Base-by-base conservation (phyloP, 2,329 filamentous ascomycete genomes). In the Alternaria dauci region DNA sequence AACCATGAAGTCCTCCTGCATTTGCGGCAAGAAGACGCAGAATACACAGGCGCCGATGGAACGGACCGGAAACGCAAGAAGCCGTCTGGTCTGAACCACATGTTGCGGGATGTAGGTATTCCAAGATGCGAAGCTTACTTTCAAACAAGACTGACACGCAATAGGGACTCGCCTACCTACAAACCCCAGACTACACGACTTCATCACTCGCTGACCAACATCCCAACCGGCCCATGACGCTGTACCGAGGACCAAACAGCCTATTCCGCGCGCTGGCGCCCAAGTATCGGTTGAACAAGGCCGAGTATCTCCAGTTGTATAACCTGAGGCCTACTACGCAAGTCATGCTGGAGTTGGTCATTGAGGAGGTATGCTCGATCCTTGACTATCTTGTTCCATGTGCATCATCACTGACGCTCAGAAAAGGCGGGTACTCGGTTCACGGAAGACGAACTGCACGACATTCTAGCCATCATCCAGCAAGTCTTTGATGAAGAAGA, bases 1-100 rank as follows among this genome's bases (percentile, higher is more conserved):
- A 93, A 93, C 77, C 89, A 87, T 66, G 91, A 93, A 81, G 89
- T 93, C 65, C 89, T 88, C 70, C 69, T 75, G 20, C 76, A 78
- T 68, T 71, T 78, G 26, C 71, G 63, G 38, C 53, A 68, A 50
- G 72, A 76, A 69, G 69, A 72, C 34, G 73, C 72, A 58, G 74
- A 77, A 57, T 78, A 79, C 62, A 63, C 59, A 8, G 71, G 71
- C 51, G 69, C 64, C 28, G 76, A 79, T 57, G 68, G 63, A 57
- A 76, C 67, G 18, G 52, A 58, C 8, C 71, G 73, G 41, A 61
- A 59, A 8, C 65, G 76, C 25, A 56, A 58, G 32, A 73, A 71
- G 56, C 75, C 76, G 3, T 82, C 85, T 58, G 89, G 91, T 69
- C 79, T 93, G 39, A 79, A 80, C 6, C 84, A 88, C 47, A 85